Conservation (phyloP, 2,329 filamentous ascomycete species). For the Diaporthe citriasiana region DNA sequence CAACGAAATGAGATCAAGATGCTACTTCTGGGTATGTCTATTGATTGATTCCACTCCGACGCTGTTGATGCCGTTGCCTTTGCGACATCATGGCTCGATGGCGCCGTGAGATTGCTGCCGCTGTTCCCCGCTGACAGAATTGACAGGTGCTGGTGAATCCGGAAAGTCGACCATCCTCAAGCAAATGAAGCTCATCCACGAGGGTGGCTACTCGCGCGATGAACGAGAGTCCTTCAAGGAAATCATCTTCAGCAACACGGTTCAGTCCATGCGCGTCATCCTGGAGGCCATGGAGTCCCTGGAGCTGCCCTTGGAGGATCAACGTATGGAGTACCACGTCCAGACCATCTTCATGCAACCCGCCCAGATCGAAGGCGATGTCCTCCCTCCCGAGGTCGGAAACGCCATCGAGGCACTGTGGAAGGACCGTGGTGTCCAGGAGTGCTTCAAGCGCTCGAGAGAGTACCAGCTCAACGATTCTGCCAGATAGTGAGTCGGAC, state of each 20-base stretch:
- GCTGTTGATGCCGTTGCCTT: no score
- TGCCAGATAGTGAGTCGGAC: slow-evolving; percentile 86
- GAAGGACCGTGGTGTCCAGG: slow-evolving; percentile 93
- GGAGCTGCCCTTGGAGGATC: slow-evolving; percentile 88
- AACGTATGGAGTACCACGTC: slow-evolving; percentile 95
- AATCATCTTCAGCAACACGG: slow-evolving; percentile 79
- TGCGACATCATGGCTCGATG: neutral
- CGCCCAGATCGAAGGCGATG: slow-evolving; percentile 95
- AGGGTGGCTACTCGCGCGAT: slow-evolving; percentile 97
- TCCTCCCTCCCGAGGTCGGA: slow-evolving; percentile 93
- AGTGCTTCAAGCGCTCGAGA: slow-evolving; percentile 94
- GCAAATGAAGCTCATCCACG: slow-evolving; percentile 99
- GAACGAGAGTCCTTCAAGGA: slow-evolving; percentile 79
- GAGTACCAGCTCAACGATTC: slow-evolving; percentile 98
- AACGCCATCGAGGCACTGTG: slow-evolving; percentile 92
- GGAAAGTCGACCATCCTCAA: slow-evolving; percentile 95
- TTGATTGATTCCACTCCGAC: neutral
- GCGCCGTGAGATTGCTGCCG: neutral
- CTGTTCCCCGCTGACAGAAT: slow-evolving; percentile 45
- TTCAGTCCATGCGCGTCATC: slow-evolving; percentile 78
- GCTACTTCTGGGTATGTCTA: slow-evolving; percentile 89
- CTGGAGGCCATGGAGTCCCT: slow-evolving; percentile 78
- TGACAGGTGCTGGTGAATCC: slow-evolving; percentile 93
- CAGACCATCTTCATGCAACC: slow-evolving; percentile 99
- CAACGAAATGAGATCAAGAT: slow-evolving; percentile 99